Conservation (phyloP, 2,329 filamentous ascomycete species). For the Oidium heveae region DNA sequence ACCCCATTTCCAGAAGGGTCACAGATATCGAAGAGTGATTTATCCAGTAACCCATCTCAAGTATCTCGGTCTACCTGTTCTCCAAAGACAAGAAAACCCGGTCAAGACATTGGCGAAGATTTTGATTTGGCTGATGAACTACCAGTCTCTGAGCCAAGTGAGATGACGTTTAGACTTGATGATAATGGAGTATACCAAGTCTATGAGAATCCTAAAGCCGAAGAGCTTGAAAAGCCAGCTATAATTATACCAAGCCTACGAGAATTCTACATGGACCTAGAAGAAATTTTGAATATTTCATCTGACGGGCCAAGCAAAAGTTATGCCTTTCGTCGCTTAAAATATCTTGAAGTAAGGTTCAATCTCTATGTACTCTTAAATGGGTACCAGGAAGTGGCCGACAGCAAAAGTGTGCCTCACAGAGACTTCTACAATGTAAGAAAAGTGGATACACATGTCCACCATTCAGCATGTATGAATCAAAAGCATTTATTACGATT, state of each 20-base stretch:
- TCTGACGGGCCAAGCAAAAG: constrained; percentile 92
- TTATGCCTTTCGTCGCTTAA: constrained; percentile 80
- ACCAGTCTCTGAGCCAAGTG: constrained; percentile 44
- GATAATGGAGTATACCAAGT: constrained; percentile 78
- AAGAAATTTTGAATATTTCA: constrained; percentile 65
- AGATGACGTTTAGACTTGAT: constrained; percentile 55
- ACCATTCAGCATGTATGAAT: constrained; percentile 98
- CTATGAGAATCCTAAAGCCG: constrained; percentile 42
- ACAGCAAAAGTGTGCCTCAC: constrained; percentile 93
- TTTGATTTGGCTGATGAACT: constrained; percentile 60
- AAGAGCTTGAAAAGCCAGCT: constrained; percentile 39
- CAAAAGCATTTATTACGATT: constrained; percentile 95
- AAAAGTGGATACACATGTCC: constrained; percentile 96
- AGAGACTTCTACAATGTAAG: constrained; percentile 97
- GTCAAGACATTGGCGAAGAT: constrained; percentile 75
- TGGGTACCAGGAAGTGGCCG: constrained; percentile 92
- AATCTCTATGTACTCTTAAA: constrained; percentile 84
- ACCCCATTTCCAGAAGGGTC: neutral
- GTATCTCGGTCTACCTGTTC: constrained; percentile 14
- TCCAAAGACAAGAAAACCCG: constrained; percentile 50
- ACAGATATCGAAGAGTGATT: neutral
- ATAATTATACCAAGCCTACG: constrained; percentile 73
- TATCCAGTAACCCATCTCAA: constrained; percentile 6
- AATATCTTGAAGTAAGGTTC: constrained; percentile 92
- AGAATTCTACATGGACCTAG: constrained; percentile 89